phyloP scores from a whole-genome alignment of 257 asterid genomes.

The Ajuga chamaepitys region DNA sequence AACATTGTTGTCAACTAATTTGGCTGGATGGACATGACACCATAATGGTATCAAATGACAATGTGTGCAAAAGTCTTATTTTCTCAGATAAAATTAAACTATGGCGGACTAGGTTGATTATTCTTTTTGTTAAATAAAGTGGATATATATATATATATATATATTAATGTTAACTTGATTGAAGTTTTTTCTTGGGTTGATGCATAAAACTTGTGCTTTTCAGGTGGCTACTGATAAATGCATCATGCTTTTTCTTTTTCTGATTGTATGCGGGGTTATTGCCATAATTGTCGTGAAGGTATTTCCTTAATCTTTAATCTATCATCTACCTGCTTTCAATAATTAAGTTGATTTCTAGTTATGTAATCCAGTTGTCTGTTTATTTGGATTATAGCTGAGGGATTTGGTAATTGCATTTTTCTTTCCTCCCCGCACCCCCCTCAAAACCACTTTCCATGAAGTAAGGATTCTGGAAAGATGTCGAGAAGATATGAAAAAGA shows the following conservation, averaged over 20 bases:
- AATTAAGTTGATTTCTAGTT: not conserved
- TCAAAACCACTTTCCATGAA: not conserved
- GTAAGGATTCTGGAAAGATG: not conserved
- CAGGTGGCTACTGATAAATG: constrained; percentile 98
- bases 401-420: not conserved
- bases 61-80: not conserved
- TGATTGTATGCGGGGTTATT: constrained; percentile 80
- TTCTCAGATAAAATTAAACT: not conserved
- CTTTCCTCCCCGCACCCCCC: not conserved
- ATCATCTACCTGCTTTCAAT: not conserved
- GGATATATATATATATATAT: not conserved
- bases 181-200: constrained; percentile 10
- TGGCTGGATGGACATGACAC: not conserved
- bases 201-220: constrained; percentile 16
- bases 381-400: not conserved
- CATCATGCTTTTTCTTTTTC: constrained; percentile 84
- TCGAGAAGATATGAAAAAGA: not conserved
- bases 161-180: not conserved
- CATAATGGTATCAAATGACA: constrained; percentile 1
- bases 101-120: not conserved
- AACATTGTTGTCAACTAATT: not conserved
- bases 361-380: not conserved
- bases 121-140: not conserved
- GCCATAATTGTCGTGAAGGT: constrained; percentile 91
- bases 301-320: not conserved